Evolutionary conservation across 2,329 filamentous ascomycete species (phyloP).

Genomic region (Gremmenia infestans): DNA sequence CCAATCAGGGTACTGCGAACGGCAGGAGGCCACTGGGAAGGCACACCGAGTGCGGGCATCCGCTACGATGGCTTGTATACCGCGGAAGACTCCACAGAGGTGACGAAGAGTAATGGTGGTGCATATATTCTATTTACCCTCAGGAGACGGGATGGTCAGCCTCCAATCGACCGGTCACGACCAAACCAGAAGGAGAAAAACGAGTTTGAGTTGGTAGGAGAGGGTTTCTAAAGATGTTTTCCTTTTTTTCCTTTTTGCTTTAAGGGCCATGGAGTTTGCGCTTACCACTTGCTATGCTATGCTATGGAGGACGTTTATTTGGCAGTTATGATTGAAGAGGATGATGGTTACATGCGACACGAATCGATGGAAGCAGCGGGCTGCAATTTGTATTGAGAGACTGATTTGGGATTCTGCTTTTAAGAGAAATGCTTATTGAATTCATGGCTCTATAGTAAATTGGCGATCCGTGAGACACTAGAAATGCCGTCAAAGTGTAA

Average conservation of each 20-base stretch:
- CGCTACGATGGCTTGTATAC: constrained; percentile 8
- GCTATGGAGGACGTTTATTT: no score
- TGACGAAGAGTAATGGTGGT: neutral
- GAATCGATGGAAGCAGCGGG: no score
- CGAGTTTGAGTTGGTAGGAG: neutral
- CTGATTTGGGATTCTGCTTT: no score
- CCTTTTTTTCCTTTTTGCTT: neutral
- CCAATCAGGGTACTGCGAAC: constrained; percentile 4
- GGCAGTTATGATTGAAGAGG: no score
- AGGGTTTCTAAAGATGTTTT: neutral
- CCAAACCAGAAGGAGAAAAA: neutral
- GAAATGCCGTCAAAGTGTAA: no score
- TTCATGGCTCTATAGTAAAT: no score
- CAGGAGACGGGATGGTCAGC: neutral
- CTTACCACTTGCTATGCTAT: no score
- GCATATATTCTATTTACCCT: neutral
- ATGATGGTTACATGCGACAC: no score
- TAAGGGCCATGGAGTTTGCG: neutral
- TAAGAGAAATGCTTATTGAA: no score
- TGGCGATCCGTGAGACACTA: no score
- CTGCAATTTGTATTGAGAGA: no score
- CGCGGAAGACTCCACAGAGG: neutral
- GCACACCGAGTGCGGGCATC: neutral
- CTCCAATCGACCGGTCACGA: neutral
- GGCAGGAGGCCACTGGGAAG: neutral